phyloP scores from a whole-genome alignment of 495 filamentous ascomycete species.

The Penicillium malachiteum region DNA sequence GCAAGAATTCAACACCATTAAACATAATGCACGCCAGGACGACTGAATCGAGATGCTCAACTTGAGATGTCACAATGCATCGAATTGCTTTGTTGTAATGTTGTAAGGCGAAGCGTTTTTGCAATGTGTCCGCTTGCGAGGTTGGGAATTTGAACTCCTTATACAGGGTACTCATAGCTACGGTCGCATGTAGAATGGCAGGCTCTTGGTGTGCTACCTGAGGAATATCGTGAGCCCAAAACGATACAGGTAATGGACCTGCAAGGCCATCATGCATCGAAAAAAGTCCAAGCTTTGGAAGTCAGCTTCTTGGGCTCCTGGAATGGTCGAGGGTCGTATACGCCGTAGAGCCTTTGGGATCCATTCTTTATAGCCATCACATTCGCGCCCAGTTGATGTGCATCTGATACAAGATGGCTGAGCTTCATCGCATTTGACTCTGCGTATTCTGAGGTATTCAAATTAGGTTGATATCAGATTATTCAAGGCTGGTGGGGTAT shows the following conservation, averaged over 20 bases:
- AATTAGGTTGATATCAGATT: neutral
- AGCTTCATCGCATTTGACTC: neutral
- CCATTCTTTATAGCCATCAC: neutral
- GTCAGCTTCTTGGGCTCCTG: neutral
- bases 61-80: neutral
- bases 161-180: neutral
- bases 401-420: neutral
- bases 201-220: neutral
- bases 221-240: neutral
- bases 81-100: neutral
- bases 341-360: neutral
- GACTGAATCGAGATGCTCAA: neutral
- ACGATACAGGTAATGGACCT: neutral
- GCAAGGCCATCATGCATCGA: neutral
- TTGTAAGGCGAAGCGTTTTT: neutral
- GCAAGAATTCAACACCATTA: neutral
- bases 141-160: neutral
- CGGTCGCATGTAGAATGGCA: neutral
- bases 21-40: neutral
- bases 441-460: neutral
- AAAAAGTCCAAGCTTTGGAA: neutral
- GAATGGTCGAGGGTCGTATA: neutral
- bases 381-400: neutral
- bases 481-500: neutral
- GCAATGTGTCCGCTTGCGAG: neutral